Evolutionary conservation across 306 rosid species (phyloP), one percentile per base, ranked within the genome.

Genomic region (Dalbergia cochinchinensis): DNA sequence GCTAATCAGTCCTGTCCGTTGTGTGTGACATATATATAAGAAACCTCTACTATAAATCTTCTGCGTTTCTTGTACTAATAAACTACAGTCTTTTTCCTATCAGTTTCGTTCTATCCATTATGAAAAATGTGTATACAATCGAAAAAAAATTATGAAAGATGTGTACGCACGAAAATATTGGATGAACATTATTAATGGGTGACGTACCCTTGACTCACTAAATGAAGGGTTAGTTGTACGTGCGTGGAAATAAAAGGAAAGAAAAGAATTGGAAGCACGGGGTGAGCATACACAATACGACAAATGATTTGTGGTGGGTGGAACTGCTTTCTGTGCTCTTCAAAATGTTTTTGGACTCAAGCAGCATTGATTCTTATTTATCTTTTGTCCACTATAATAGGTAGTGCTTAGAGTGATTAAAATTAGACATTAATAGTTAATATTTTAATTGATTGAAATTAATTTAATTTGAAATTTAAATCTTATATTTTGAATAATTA

Each of bases 291-390:
- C 15, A 47, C 4, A 47, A 47, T 47, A 12, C 11, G 15, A 47
- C 53, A 47, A 47, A 47, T 47, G 53, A 47, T 11, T 11, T 47
- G 3, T 11, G 15, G 50, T 53, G 67, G 61, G 69, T 65, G 82
- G 69, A 65, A 45, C 53, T 68, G 65, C 82, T 73, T 67, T 71
- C 55, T 41, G 12, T 26, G 8, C 37, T 18, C n/a, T 69, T 62
- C 35, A 9, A 76, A 69, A 15, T 26, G 41, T 41, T 3, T 45
- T 70, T 58, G 42, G 53, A 47, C 47, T 50, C 54, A 20, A 16
- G 53, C 83, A 11, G 13, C 73, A 73, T 62, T 58, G 4, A 26
- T 60, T 64, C 58, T 65, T 80, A 59, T 67, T 61, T 14, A 33
- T 50, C 7, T 3, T 12, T 16, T 12, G 41, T 15, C 58, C 57